Percentiles rank a stretch among this genome's conserved stretches.
Evolutionary conservation across 2,329 filamentous ascomycete species (phyloP).

Genomic region (Talaromyces verruculosus): DNA sequence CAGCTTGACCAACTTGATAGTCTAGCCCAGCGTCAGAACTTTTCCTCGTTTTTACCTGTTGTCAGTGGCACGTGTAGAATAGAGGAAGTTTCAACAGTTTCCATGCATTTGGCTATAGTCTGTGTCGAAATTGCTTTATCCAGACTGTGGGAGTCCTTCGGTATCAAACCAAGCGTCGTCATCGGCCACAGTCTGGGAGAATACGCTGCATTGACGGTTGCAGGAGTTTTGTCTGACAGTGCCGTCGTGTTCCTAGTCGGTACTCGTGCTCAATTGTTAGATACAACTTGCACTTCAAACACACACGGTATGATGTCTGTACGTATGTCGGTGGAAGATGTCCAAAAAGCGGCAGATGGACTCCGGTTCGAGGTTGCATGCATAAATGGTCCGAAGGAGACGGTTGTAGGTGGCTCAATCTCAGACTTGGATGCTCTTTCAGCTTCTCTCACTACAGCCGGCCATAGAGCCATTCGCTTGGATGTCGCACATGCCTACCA

Average conservation of each 20-base stretch:
- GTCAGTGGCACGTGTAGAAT: neutral
- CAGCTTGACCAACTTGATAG: neutral
- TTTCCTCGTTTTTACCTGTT: neutral
- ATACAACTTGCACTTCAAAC: slow-evolving; percentile 13
- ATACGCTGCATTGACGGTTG: slow-evolving; percentile 33
- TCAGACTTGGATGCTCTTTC: neutral
- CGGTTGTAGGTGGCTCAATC: neutral
- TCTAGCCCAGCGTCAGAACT: neutral
- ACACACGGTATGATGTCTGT: neutral
- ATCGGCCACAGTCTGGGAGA: slow-evolving; percentile 37
- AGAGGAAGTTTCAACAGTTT: neutral
- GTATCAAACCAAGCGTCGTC: slow-evolving; percentile 32
- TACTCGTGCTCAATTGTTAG: slow-evolving; percentile 31
- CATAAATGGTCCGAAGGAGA: neutral
- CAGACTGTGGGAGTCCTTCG: slow-evolving; percentile 33
- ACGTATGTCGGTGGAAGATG: no score
- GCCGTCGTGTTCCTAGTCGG: slow-evolving; percentile 35
- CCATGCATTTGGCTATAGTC: slow-evolving; percentile 23
- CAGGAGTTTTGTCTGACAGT: slow-evolving; percentile 32
- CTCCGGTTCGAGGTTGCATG: neutral
- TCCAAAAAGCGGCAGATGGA: neutral
- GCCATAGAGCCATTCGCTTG: neutral
- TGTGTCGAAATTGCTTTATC: slow-evolving; percentile 35
- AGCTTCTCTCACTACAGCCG: neutral
- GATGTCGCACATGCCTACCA: neutral